Percentiles rank a stretch among this genome's conserved stretches.
Conservation (phyloP, 108 stramenopile genomes). For the Conticribra guillardii region DNA sequence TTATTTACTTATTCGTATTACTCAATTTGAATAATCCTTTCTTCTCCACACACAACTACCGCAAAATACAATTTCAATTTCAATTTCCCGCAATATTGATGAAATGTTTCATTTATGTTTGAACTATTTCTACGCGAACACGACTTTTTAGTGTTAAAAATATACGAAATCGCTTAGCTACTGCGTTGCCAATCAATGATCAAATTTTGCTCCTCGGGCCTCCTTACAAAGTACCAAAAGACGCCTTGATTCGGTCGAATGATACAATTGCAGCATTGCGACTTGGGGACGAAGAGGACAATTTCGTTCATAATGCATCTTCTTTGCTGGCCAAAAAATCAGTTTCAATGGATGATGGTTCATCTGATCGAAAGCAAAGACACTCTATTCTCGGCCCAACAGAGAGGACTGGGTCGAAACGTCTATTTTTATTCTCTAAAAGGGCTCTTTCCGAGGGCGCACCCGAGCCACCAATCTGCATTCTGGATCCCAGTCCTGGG, state of each 20-base stretch:
- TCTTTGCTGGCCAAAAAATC: not conserved
- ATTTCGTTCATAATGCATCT: slow-evolving; percentile 9
- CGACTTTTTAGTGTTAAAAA: slow-evolving; percentile 62
- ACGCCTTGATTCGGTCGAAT: slow-evolving; percentile 69
- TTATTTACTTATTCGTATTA: not conserved
- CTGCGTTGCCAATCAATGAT: slow-evolving; percentile 71
- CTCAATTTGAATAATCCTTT: not conserved
- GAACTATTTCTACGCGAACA: not conserved
- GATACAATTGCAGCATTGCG: slow-evolving; percentile 75
- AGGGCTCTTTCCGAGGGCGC: slow-evolving; percentile 74
- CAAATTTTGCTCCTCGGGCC: slow-evolving; percentile 85
- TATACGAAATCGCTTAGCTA: slow-evolving; percentile 71
- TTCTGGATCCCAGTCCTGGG: slow-evolving; percentile 69
- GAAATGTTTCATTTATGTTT: slow-evolving; percentile 7
- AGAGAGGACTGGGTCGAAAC: slow-evolving; percentile 76
- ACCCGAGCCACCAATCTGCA: slow-evolving; percentile 70
- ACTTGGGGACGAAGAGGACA: slow-evolving; percentile 83
- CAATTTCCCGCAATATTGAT: not conserved
- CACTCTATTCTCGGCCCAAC: slow-evolving; percentile 59
- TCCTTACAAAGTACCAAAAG: slow-evolving; percentile 85
- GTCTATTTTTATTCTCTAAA: slow-evolving; percentile 84
- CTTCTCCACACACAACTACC: not conserved
- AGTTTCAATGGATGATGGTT: slow-evolving; percentile 3
- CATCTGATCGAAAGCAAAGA: slow-evolving; percentile 3
- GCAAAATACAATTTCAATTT: not conserved